A percentile compares a stretch with the other conserved stretches of the same genome.
Evolutionary conservation across 83 land plant genomes (phyloP).

Genomic region (Picea abies): DNA sequence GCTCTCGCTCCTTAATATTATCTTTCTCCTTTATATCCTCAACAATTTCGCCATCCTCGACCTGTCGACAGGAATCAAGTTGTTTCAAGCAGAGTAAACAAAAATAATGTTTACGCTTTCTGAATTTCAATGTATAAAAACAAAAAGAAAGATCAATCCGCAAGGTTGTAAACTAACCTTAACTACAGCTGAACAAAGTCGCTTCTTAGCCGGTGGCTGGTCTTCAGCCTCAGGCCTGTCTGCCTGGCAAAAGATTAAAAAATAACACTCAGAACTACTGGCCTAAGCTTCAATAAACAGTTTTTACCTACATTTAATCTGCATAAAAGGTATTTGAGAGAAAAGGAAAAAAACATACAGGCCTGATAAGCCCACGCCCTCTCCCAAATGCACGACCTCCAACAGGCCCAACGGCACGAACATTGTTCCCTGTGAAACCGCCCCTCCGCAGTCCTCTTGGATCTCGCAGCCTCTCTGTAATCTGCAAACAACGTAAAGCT

Average conservation of each 20-base stretch:
- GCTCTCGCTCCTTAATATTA: slow-evolving; percentile 9
- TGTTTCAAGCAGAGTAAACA: too few relatives aligned
- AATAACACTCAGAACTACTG: background rate
- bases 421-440: slow-evolving; percentile 33
- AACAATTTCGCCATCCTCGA: slow-evolving; percentile 18
- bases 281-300: background rate
- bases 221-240: slow-evolving; percentile 54
- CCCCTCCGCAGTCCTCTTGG: slow-evolving; percentile 82
- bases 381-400: slow-evolving; percentile 32
- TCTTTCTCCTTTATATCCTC: slow-evolving; percentile 21
- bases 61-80: background rate
- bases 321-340: too few relatives aligned
- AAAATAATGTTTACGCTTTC: too few relatives aligned
- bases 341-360: slow-evolving; percentile 26
- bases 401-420: slow-evolving; percentile 31
- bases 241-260: slow-evolving; percentile 29
- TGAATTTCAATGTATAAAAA: background rate
- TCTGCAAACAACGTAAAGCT: slow-evolving; percentile 25
- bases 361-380: slow-evolving; percentile 56
- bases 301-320: background rate
- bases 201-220: slow-evolving; percentile 66
- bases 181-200: slow-evolving; percentile 76
- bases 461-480: slow-evolving; percentile 68
- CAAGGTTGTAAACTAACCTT: slow-evolving; percentile 39
- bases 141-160: background rate